phyloP scores from a whole-genome alignment of 106 monocot genomes.

The Agapanthus africanus region DNA sequence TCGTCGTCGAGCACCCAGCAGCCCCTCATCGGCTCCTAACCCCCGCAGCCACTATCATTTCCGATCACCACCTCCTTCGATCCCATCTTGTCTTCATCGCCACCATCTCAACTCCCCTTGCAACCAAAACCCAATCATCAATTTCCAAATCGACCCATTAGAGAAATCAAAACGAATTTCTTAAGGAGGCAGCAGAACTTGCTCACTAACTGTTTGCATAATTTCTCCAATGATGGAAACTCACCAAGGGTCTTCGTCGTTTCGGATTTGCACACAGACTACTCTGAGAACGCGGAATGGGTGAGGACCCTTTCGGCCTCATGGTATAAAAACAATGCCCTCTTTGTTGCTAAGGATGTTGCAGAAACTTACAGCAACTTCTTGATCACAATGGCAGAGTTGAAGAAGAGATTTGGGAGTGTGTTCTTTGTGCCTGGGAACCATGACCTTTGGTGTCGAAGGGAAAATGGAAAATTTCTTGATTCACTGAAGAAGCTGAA shows the following conservation, averaged over 20 bases:
- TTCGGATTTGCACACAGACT: slow-evolving; percentile 79
- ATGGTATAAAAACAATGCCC: slow-evolving; percentile 29
- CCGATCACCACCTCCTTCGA: too few relatives aligned
- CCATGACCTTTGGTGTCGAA: slow-evolving; percentile 76
- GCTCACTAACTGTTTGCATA: slow-evolving; percentile 33
- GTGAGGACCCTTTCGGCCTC: slow-evolving; percentile 37
- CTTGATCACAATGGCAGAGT: slow-evolving; percentile 37
- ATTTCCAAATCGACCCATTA: too few relatives aligned
- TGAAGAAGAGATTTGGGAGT: slow-evolving; percentile 45
- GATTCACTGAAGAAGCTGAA: slow-evolving; percentile 82
- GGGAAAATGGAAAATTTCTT: slow-evolving; percentile 40
- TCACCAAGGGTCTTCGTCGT: slow-evolving; percentile 34
- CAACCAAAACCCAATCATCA: too few relatives aligned
- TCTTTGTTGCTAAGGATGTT: slow-evolving; percentile 71
- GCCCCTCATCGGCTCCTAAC: too few relatives aligned
- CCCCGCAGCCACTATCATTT: too few relatives aligned
- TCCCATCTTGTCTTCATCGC: too few relatives aligned
- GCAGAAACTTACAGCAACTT: slow-evolving; percentile 64
- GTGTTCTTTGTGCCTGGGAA: slow-evolving; percentile 81
- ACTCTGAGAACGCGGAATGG: slow-evolving; percentile 72
- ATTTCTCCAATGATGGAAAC: slow-evolving; percentile 5
- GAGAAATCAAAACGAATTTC: too few relatives aligned
- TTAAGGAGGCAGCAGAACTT: slow-evolving; percentile 20
- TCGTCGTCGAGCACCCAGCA: too few relatives aligned
- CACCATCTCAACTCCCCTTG: too few relatives aligned